Percentiles rank a stretch among this genome's conserved stretches.
Evolutionary conservation across 768 basidiomycete species (phyloP).

Genomic region (Agaricus subrufescens): DNA sequence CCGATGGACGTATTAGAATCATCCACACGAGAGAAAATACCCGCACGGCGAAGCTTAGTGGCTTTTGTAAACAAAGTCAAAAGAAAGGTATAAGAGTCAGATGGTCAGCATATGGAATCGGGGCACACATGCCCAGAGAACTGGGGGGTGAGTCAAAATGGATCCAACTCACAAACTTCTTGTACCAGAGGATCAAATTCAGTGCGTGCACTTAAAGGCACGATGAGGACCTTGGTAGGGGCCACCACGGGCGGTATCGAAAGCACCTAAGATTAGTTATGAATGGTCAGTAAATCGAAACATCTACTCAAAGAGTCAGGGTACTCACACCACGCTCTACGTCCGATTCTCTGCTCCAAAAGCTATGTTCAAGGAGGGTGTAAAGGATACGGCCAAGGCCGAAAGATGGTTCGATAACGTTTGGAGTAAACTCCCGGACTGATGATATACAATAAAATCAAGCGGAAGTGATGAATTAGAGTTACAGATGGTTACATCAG

Average conservation of each 20-base stretch:
- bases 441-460: conserved; percentile 17
- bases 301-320: conserved; percentile 5
- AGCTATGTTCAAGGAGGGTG: conserved; percentile 89
- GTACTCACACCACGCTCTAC: conserved; percentile 77
- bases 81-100: conserved; percentile 8
- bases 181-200: conserved; percentile 80
- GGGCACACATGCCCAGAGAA: conserved; percentile 10
- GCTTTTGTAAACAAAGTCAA: conserved; percentile 39
- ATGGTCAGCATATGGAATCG: conserved; percentile 11
- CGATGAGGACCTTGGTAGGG: conserved; percentile 95
- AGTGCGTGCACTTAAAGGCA: conserved; percentile 83
- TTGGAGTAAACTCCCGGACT: conserved; percentile 96
- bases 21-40: conserved; percentile 91
- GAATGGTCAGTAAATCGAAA: conserved; percentile 10
- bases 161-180: conserved; percentile 77
- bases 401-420: conserved; percentile 98
- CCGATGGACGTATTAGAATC: conserved; percentile 95
- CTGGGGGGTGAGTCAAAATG: not conserved
- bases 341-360: conserved; percentile 93
- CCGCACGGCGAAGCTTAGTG: conserved; percentile 78
- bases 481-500: not conserved
- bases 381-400: conserved; percentile 96
- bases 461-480: not conserved
- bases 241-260: conserved; percentile 88
- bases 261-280: conserved; percentile 54